Evolutionary conservation across 805 yeast genomes (phyloP), one percentile per base, ranked within the genome.

Genomic region (Wickerhamiella galacta): DNA sequence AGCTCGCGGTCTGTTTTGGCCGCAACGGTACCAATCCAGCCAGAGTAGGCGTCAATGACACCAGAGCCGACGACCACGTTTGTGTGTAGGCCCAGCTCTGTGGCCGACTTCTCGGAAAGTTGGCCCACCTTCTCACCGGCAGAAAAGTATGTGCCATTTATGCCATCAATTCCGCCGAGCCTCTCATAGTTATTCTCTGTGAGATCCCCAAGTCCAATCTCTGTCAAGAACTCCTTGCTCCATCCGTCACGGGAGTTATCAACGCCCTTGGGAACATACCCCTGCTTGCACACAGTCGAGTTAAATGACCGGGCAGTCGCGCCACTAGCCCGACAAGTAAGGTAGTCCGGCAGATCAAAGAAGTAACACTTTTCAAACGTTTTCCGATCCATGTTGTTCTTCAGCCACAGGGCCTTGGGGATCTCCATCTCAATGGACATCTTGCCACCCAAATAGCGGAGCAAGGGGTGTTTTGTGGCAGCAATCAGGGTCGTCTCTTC

Each of bases 341-440:
- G 65, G 54, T 63, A 90, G 55, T 90, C 98, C 3, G 93, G 79
- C 43, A 90, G 66, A 54, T 90, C 98, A 53, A 82, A 87, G 56
- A 90, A 90, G 58, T 81, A 77, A 46, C 77, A 69, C 20, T 59
- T 46, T 5, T 54, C 51, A 53, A 81, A 78, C 57, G 33, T 56
- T 11, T 62, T 70, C 21, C 60, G 58, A 3, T 92, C 79, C 61
- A 83, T 58, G 55, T 90, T 65, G 53, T 78, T 75, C 53, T 87
- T 87, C 49, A 90, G 66, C 98, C 98, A 90, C 59, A 80, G 79
- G 60, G 82, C 83, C 58, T 90, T 90, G 39, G 98, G 98, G 43
- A 90, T 65, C 52, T 90, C 96, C 96, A 90, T 90, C 56, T 87
- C 98, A 48, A 90, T 78, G 32, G 95, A 83, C 95, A 90, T 87